These are phyloP conservation scores for Melianthus villosus DNA, from an alignment of 441 rosid species.

Conservation along the genomic window DNA sequence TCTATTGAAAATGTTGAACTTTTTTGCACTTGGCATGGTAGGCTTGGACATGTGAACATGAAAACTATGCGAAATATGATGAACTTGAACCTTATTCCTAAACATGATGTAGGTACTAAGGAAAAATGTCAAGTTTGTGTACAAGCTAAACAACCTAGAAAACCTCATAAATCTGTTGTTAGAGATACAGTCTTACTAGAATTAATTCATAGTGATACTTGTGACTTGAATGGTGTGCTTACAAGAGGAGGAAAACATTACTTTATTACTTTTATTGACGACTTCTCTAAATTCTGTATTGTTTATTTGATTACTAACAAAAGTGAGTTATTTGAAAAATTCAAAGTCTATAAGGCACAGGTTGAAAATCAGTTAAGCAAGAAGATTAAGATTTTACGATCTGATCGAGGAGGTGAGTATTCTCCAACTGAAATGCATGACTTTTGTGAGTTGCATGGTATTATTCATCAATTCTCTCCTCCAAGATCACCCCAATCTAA, in stretches of 20 bases:
- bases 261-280: slow-evolving; percentile 2
- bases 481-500: slow-evolving; percentile 2
- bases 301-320: background rate
- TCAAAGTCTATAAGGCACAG: background rate
- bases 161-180: background rate
- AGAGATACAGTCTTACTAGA: background rate
- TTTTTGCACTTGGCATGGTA: background rate
- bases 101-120: background rate
- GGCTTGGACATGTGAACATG: slow-evolving; percentile 1
- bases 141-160: background rate
- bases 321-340: slow-evolving; percentile 2
- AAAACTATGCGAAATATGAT: background rate
- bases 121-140: background rate
- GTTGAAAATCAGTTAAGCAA: slow-evolving; percentile 1
- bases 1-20: background rate
- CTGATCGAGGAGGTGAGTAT: slow-evolving; percentile 3
- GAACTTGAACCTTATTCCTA: background rate
- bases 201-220: background rate
- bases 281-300: background rate
- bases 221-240: background rate
- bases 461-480: slow-evolving; percentile 1
- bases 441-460: slow-evolving; percentile 1
- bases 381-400: background rate
- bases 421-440: background rate
- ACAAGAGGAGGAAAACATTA: slow-evolving; percentile 2